phyloP scores from a whole-genome alignment of 176 grass and related monocot species.

The Chloris gayana region DNA sequence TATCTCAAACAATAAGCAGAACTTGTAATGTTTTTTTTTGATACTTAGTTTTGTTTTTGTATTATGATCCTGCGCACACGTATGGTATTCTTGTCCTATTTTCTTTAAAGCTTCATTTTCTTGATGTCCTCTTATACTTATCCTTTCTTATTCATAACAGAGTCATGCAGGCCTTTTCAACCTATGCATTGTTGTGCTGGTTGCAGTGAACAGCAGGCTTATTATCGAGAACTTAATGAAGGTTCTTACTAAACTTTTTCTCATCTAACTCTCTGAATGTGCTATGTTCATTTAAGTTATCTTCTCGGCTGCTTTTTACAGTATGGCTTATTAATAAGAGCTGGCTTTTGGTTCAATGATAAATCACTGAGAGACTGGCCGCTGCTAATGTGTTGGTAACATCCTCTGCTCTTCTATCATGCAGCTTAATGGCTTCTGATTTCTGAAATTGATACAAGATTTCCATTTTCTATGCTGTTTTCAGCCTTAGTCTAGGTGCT shows the following conservation, averaged over 20 bases:
- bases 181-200: conserved; percentile 91
- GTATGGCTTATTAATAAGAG: conserved; percentile 98
- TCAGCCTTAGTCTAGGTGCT: conserved; percentile 75
- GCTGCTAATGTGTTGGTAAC: conserved; percentile 97
- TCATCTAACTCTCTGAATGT: background rate
- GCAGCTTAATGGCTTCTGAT: background rate
- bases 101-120: conserved; percentile 1
- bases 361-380: conserved; percentile 90
- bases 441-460: conserved; percentile 9
- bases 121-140: conserved; percentile 24
- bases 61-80: background rate
- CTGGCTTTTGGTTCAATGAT: conserved; percentile 93
- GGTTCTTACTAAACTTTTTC: conserved; percentile 50
- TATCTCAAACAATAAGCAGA: no score
- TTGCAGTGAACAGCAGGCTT: conserved; percentile 93
- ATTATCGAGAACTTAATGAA: conserved; percentile 99
- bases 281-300: background rate
- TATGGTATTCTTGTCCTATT: background rate
- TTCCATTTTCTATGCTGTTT: conserved; percentile 2
- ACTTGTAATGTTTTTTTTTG: background rate
- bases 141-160: conserved; percentile 51
- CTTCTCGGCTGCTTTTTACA: conserved; percentile 43
- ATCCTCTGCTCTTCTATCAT: background rate
- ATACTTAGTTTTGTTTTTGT: background rate
- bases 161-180: conserved; percentile 97